These are phyloP conservation scores for Plantago ovata DNA, from an alignment of 257 asterid genomes.

Conservation along the genomic window DNA sequence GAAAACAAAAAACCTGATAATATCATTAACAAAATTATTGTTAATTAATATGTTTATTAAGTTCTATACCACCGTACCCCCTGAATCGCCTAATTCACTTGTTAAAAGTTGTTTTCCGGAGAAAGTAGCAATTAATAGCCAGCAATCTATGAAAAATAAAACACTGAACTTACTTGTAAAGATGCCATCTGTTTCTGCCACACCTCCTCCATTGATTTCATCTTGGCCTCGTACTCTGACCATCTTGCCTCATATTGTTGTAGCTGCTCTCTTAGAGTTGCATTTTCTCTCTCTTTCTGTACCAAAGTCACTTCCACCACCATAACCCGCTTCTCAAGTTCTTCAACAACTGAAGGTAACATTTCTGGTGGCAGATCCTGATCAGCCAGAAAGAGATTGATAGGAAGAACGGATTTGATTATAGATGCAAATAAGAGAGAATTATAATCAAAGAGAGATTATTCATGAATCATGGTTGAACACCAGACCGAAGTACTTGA, in stretches of 20 bases:
- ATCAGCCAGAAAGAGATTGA: conserved; percentile 9
- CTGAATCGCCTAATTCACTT: too few relatives aligned
- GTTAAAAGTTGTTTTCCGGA: too few relatives aligned
- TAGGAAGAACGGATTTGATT: neutral
- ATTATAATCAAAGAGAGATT: neutral
- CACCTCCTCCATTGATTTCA: conserved; percentile 53
- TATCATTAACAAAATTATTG: too few relatives aligned
- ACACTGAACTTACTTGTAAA: conserved; percentile 46
- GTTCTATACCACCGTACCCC: neutral
- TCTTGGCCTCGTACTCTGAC: conserved; percentile 54
- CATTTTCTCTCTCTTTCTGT: conserved; percentile 55
- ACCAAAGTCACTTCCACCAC: conserved; percentile 42
- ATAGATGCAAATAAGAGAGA: conserved; percentile 11
- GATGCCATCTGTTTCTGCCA: conserved; percentile 68
- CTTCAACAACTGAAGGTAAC: conserved; percentile 41
- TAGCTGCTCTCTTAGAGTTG: conserved; percentile 48
- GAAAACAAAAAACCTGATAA: too few relatives aligned
- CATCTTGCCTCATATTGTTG: conserved; percentile 42
- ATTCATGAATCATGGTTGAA: neutral
- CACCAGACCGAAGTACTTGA: conserved; percentile 1
- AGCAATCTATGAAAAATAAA: neutral
- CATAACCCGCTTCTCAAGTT: conserved; percentile 42
- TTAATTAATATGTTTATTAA: neutral
- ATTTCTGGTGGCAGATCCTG: conserved; percentile 40
- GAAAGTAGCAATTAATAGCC: too few relatives aligned